A percentile compares a stretch with the other conserved stretches of the same genome.
phyloP scores from a whole-genome alignment of 2,329 filamentous ascomycete genomes.

The Monascus ruber region DNA sequence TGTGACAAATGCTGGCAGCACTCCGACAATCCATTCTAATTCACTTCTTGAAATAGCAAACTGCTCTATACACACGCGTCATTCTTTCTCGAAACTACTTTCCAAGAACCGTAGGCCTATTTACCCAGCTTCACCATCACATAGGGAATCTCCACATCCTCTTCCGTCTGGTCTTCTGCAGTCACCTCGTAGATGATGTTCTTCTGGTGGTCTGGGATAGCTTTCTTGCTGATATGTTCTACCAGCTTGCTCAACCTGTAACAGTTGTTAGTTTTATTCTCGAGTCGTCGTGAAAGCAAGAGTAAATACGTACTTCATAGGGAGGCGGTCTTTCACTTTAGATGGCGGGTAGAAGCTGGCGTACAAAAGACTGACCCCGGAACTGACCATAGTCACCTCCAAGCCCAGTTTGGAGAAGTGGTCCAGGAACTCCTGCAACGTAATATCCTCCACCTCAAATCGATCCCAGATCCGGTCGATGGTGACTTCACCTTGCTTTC shows the following conservation, averaged over 20 bases:
- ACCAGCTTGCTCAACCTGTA: constrained; percentile 75
- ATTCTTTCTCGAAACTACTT: not conserved
- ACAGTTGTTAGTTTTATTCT: constrained; percentile 16
- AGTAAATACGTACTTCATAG: constrained; percentile 48
- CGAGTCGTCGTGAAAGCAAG: not conserved
- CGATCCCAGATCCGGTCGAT: constrained; percentile 98
- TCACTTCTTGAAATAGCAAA: not conserved
- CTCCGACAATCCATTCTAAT: not conserved
- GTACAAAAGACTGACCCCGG: constrained; percentile 90
- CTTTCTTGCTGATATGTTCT: constrained; percentile 81
- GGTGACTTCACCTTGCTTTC: constrained; percentile 61
- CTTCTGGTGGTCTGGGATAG: constrained; percentile 80
- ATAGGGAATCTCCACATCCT: constrained; percentile 95
- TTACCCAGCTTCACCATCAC: constrained; percentile 70
- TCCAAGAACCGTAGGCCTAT: not conserved
- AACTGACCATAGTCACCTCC: constrained; percentile 83
- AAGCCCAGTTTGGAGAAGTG: constrained; percentile 73
- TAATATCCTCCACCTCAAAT: constrained; percentile 81
- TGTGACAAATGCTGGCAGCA: not conserved
- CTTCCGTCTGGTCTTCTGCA: constrained; percentile 73
- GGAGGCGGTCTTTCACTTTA: constrained; percentile 70
- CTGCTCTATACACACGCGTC: not conserved
- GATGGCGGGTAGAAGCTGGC: constrained; percentile 82
- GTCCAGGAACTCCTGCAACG: constrained; percentile 70
- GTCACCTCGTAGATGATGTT: constrained; percentile 96